Conservation (phyloP, 1,284 basidiomycete species). For the Ceratobasidium sp. region DNA sequence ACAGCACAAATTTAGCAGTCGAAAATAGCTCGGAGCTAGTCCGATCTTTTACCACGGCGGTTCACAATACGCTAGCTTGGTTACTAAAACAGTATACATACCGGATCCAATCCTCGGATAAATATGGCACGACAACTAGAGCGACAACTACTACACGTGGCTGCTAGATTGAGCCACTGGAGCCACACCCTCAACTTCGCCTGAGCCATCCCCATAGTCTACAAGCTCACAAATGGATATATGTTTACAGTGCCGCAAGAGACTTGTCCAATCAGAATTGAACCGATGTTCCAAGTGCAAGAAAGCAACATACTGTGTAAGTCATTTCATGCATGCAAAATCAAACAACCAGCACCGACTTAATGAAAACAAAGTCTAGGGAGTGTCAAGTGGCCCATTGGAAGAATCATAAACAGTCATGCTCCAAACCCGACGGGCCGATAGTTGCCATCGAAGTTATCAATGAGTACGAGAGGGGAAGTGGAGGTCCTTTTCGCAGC, state of each 20-base stretch:
- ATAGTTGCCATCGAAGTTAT: background rate
- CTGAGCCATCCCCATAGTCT: too few species aligned
- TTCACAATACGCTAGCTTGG: too few species aligned
- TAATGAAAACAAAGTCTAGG: background rate
- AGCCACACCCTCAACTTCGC: background rate
- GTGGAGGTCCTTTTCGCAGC: background rate
- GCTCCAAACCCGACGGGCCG: background rate
- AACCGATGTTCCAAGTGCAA: background rate
- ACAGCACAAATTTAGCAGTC: too few species aligned
- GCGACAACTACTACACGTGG: too few species aligned
- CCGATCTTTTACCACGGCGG: too few species aligned
- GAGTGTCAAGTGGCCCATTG: background rate
- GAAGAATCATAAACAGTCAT: background rate
- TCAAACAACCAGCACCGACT: background rate
- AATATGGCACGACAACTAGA: too few species aligned
- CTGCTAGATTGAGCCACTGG: too few species aligned
- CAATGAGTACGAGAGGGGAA: constrained; percentile 2
- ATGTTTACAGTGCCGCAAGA: background rate
- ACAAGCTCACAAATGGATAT: too few species aligned
- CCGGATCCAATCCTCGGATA: too few species aligned
- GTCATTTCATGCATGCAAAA: background rate
- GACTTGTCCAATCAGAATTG: background rate
- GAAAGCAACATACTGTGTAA: background rate
- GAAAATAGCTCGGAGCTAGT: too few species aligned
- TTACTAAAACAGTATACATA: too few species aligned